phyloP scores from a whole-genome alignment of 805 yeast species.

The Yueomyces sinensis region DNA sequence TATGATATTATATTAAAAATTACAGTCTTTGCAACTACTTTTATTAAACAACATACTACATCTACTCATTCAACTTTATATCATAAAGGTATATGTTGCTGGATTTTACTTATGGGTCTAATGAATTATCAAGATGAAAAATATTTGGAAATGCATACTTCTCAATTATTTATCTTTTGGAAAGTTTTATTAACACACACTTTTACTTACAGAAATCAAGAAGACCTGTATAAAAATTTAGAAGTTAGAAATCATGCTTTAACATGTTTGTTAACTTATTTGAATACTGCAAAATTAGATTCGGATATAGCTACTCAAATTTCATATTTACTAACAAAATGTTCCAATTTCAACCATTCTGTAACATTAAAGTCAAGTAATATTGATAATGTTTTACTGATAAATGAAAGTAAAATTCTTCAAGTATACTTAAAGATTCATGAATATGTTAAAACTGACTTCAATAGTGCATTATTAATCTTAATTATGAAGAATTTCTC shows the following conservation, averaged over 20 bases:
- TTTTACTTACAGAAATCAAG: constrained; percentile 27
- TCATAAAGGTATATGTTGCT: constrained; percentile 33
- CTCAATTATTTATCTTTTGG: constrained; percentile 54
- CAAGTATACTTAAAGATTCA: constrained; percentile 31
- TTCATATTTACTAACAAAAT: constrained; percentile 35
- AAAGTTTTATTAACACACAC: constrained; percentile 41
- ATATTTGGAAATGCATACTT: constrained; percentile 39
- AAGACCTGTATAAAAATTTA: constrained; percentile 27
- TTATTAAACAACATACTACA: constrained; percentile 27
- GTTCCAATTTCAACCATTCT: constrained; percentile 23
- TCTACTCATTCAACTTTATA: constrained; percentile 21
- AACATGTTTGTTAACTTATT: constrained; percentile 41
- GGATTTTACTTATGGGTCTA: constrained; percentile 53
- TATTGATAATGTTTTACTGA: constrained; percentile 21
- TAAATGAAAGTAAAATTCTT: constrained; percentile 31
- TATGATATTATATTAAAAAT: constrained; percentile 31
- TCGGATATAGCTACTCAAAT: constrained; percentile 32
- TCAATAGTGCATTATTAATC: constrained; percentile 30
- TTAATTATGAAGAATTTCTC: constrained; percentile 31
- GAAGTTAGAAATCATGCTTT: constrained; percentile 48
- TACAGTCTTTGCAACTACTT: constrained; percentile 31
- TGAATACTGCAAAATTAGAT: constrained; percentile 29
- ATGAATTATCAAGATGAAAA: constrained; percentile 43
- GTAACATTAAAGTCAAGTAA: constrained; percentile 14
- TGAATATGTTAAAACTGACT: constrained; percentile 21